A percentile compares a stretch with the other conserved stretches of the same genome.
Evolutionary conservation across 352 stramenopile genomes (phyloP).

Genomic region (Phytophthora chlamydospora): DNA sequence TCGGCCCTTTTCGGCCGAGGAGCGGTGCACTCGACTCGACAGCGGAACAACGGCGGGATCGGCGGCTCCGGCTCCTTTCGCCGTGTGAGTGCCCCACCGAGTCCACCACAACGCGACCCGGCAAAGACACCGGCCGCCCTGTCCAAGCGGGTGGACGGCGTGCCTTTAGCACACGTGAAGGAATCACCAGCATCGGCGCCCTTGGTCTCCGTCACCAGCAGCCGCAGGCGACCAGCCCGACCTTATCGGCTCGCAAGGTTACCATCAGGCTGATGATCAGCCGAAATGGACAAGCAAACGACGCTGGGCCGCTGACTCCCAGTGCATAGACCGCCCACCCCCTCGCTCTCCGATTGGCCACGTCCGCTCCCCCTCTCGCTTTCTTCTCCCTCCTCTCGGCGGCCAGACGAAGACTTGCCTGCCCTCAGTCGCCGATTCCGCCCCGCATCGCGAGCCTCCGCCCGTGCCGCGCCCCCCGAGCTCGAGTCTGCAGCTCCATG

Average conservation of each 20-base stretch:
- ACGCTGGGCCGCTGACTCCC: constrained; percentile 22
- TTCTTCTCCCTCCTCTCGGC: constrained; percentile 11
- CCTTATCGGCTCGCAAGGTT: constrained; percentile 16
- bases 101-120: constrained; percentile 16
- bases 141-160: constrained; percentile 2
- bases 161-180: constrained; percentile 1
- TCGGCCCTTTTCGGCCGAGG: constrained; percentile 21
- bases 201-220: constrained; percentile 2
- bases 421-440: constrained; percentile 13
- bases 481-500: constrained; percentile 23
- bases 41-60: constrained; percentile 30
- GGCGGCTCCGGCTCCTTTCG: constrained; percentile 24
- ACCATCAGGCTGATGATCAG: constrained; percentile 7
- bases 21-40: constrained; percentile 33
- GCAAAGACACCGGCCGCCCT: constrained; percentile 3
- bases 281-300: constrained; percentile 12
- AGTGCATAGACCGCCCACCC: constrained; percentile 10
- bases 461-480: not conserved
- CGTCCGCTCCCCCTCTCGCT: constrained; percentile 2
- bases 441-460: constrained; percentile 6
- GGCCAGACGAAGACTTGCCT: constrained; percentile 9
- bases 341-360: not conserved
- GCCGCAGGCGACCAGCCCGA: constrained; percentile 16
- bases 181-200: not conserved
- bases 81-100: not conserved